Conservation (phyloP, 2,329 filamentous ascomycete species). For the Epichloe baconii region DNA sequence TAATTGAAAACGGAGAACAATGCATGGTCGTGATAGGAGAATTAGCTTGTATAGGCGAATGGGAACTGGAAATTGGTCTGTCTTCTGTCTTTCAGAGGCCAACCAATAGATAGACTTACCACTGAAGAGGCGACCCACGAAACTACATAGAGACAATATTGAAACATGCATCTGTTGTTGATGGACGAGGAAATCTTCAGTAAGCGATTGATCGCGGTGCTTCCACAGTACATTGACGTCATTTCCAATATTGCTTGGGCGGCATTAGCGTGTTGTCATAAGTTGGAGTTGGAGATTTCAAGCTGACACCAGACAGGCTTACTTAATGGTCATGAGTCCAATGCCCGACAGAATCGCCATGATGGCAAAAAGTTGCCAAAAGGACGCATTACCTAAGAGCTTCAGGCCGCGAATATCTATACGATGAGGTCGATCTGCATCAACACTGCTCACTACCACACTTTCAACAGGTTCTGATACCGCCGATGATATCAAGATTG, state of each 20-base stretch:
- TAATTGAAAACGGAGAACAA: neutral
- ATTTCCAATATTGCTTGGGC: conserved; percentile 78
- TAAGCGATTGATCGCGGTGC: conserved; percentile 62
- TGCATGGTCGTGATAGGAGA: neutral
- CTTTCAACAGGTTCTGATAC: conserved; percentile 38
- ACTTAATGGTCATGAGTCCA: conserved; percentile 99
- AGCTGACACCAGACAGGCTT: conserved; percentile 22
- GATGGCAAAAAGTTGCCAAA: conserved; percentile 81
- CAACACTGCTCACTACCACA: conserved; percentile 46
- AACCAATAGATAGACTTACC: conserved; percentile 34
- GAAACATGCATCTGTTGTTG: conserved; percentile 88
- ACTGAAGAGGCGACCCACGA: conserved; percentile 64
- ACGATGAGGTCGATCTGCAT: conserved; percentile 62
- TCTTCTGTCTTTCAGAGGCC: neutral
- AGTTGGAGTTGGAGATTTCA: neutral
- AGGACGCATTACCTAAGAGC: conserved; percentile 60
- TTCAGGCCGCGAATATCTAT: conserved; percentile 81
- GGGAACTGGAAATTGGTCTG: neutral
- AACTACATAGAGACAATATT: conserved; percentile 81
- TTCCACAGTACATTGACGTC: conserved; percentile 80
- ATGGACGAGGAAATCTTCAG: conserved; percentile 61
- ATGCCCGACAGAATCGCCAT: conserved; percentile 88
- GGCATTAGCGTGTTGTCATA: neutral
- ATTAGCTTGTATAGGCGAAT: neutral
- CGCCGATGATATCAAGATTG: conserved; percentile 63